These are phyloP conservation scores for Hypoxylon sp. DNA, from an alignment of 2,329 filamentous ascomycete species.

Conservation along the genomic window DNA sequence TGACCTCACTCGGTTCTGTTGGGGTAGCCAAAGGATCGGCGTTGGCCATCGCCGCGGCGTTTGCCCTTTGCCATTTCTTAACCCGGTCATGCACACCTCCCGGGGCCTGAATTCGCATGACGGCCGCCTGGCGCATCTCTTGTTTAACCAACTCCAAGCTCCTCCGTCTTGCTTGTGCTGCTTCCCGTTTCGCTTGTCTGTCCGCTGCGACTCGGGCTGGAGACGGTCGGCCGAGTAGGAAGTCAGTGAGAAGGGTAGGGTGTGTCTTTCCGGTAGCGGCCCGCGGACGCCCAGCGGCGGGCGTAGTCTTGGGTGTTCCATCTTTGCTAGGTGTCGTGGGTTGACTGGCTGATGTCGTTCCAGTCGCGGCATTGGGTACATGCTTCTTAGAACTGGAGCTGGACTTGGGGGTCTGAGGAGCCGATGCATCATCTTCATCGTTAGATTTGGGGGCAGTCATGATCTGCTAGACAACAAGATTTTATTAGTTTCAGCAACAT, in stretches of 20 bases:
- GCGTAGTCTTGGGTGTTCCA: conserved; percentile 42
- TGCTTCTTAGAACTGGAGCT: conserved; percentile 37
- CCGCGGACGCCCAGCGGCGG: conserved; percentile 45
- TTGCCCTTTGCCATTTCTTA: conserved; percentile 85
- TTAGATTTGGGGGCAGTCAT: conserved; percentile 50
- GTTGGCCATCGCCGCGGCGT: conserved; percentile 71
- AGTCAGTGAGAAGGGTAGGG: conserved; percentile 50
- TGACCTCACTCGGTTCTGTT: conserved; percentile 71
- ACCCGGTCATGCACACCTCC: conserved; percentile 82
- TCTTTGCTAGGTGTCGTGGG: conserved; percentile 39
- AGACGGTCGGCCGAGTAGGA: conserved; percentile 53
- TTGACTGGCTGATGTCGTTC: conserved; percentile 30
- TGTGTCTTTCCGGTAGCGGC: conserved; percentile 47
- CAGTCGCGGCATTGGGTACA: conserved; percentile 37
- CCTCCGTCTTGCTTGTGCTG: conserved; percentile 63
- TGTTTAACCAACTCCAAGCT: conserved; percentile 70
- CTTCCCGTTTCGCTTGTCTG: conserved; percentile 53
- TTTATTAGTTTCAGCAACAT: conserved; percentile 42
- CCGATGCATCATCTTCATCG: conserved; percentile 50
- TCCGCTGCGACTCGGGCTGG: conserved; percentile 67
- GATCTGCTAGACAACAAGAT: conserved; percentile 41
- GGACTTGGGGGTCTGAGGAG: conserved; percentile 43
- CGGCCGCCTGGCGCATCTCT: conserved; percentile 70
- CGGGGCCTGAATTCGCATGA: conserved; percentile 70
- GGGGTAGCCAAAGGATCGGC: conserved; percentile 65